Evolutionary conservation across 441 rosid species (phyloP).

Genomic region (Populus tomentosa): DNA sequence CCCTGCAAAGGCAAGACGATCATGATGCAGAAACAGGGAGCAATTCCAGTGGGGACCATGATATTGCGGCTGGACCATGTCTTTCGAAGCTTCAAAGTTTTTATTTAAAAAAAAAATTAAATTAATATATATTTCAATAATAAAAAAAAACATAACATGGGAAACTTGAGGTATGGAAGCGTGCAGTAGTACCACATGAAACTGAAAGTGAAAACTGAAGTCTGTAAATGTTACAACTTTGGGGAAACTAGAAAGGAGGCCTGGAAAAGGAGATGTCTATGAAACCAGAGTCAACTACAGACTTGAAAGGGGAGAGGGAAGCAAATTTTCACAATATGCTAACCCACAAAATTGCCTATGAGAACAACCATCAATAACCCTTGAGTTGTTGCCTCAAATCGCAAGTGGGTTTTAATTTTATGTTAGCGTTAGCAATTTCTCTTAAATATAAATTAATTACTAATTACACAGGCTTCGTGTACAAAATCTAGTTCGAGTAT

Average conservation of each 20-base stretch:
- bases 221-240: background rate
- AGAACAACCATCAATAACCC: background rate
- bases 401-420: too few relatives aligned
- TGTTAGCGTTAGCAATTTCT: too few relatives aligned
- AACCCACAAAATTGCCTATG: too few relatives aligned
- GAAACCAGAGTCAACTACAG: background rate
- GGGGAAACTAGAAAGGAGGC: background rate
- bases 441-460: too few relatives aligned
- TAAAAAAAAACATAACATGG: too few relatives aligned
- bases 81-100: too few relatives aligned
- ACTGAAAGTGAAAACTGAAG: background rate
- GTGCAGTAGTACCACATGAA: background rate
- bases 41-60: background rate
- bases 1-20: slow-evolving; percentile 4
- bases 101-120: too few relatives aligned
- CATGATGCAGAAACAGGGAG: slow-evolving; percentile 5
- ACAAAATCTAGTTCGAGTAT: too few relatives aligned
- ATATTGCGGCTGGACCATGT: too few relatives aligned
- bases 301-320: background rate
- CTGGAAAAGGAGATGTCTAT: background rate
- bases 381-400: too few relatives aligned
- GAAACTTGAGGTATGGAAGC: background rate
- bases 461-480: too few relatives aligned
- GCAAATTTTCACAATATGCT: background rate
- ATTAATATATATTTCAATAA: too few relatives aligned